Base-by-base conservation (phyloP, 2,329 filamentous ascomycete genomes). In the Ophiosphaerella narmari region DNA sequence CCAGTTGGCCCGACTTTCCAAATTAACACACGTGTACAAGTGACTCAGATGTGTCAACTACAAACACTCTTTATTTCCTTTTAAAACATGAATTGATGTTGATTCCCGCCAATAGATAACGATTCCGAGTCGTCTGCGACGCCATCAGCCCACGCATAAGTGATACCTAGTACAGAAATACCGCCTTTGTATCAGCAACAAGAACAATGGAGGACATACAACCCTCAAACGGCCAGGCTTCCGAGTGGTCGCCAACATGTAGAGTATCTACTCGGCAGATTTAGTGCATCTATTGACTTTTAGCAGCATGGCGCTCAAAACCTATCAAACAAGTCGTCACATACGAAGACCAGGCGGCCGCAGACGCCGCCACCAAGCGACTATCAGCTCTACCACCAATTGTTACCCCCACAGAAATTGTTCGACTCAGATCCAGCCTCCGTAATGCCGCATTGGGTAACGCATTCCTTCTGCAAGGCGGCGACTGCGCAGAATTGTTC, bases 401-500 rank as follows among this genome's bases (percentile, higher is more conserved):
- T 41, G 90, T 94, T 26, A 90, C 90, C 48, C 87, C 89, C 4
- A 81, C 81, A 41, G 90, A 94, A 74, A 96, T 99, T 67, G 80
- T 84, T 62, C 87, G 85, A 56, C 82, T 99, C 45, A 91, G 91
- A 69, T 80, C 84, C 44, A 87, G 85, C 64, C 82, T 99, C 18
- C 85, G 85, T 51, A 90, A 96, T 76, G 94, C 96, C 5, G 94
- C 94, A 5, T 79, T 89, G 32, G 94, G 94, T 31, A 91, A 93
- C 59, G 90, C 93, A 11, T 97, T 99, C 72, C 81, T 99, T 8
- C 84, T 99, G 4, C 94, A 99, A 77, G 94, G 94, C 52, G 94
- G 93, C 39, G 94, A 99, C 76, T 99, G 94, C 70, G 94, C 94
- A 13, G 94, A 99, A 78, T 83, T 97, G 8, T 99, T 99, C 68